A percentile compares a stretch with the other conserved stretches of the same genome.
These are phyloP conservation scores for Escovopsis sp. DNA, from an alignment of 2,329 filamentous ascomycete genomes.

Conservation along the genomic window DNA sequence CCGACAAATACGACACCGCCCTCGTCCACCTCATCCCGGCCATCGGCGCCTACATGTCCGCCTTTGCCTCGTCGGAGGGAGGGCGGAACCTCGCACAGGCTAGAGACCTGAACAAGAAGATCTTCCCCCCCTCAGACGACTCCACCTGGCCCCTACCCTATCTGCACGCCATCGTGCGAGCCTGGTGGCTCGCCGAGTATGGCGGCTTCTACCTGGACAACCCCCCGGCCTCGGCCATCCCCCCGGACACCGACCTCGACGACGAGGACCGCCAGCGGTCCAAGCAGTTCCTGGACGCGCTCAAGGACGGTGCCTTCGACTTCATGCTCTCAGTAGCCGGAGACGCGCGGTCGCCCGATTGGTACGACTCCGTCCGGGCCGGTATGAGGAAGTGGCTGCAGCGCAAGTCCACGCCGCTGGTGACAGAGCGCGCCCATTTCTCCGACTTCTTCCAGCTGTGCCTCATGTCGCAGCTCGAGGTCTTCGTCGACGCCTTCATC, in stretches of 20 bases:
- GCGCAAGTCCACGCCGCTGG: constrained; percentile 57
- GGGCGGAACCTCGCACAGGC: constrained; percentile 52
- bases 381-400: constrained; percentile 73
- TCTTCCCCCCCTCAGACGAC: constrained; percentile 52
- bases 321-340: constrained; percentile 76
- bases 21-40: constrained; percentile 71
- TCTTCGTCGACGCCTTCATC: constrained; percentile 83
- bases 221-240: constrained; percentile 40
- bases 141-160: constrained; percentile 57
- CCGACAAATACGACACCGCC: constrained; percentile 61
- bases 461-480: constrained; percentile 69
- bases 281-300: constrained; percentile 55
- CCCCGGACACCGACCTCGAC: constrained; percentile 46
- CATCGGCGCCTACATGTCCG: constrained; percentile 59
- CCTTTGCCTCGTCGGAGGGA: constrained; percentile 65
- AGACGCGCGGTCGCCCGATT: constrained; percentile 65
- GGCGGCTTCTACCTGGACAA: constrained; percentile 77
- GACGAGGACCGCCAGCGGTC: constrained; percentile 56
- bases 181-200: constrained; percentile 89
- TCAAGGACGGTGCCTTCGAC: constrained; percentile 84
- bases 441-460: constrained; percentile 56
- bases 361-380: constrained; percentile 74
- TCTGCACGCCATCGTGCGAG: constrained; percentile 62
- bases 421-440: constrained; percentile 52
- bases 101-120: constrained; percentile 50